Evolutionary conservation across 805 yeast genomes (phyloP), one percentile per base, ranked within the genome.

Genomic region (Kuraishia molischiana): DNA sequence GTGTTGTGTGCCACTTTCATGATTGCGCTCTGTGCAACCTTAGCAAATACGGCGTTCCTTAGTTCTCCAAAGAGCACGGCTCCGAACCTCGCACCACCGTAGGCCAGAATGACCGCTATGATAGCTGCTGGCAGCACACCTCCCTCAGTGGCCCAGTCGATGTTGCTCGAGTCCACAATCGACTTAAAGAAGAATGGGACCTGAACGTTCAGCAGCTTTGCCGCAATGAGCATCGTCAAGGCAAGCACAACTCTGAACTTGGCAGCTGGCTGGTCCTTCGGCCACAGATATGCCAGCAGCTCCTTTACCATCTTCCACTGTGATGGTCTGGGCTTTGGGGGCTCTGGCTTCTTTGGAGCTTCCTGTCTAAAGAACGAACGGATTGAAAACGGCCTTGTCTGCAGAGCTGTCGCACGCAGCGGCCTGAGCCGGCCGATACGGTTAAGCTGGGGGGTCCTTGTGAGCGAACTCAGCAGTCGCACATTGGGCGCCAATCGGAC

Each of bases 21-120:
- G 49, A 92, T 90, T 19, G 98, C 97, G 49, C 79, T 77, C 58
- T 92, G 98, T 10, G 96, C 95, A 22, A 92, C 98, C 19, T 82
- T 74, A 1, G 97, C 97, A 64, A 92, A 92, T 4, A 92, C 78
- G 1, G 98, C 98, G 55, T 92, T 92, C 49, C 97, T 67, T 44
- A 92, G 65, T 56, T 92, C 98, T 24, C 97, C 97, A 59, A 92
- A 85, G 13, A 92, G 59, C 2, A 90, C 95, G 3, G 97, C 82
- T 22, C 97, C 96, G 52, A 92, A 86, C 41, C 98, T 67, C 0
- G 97, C 94, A 14, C 84, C 78, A 39, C 98, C 98, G 54, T 92
- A 92, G 0, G 95, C 94, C 17, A 92, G 46, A 26, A 92, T 77
- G 43, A 77, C 56, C 2, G 78, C 62, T 4, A 85, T 82, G 29